phyloP scores from a whole-genome alignment of 2,329 filamentous ascomycete species.

The Talaromyces atroroseus region DNA sequence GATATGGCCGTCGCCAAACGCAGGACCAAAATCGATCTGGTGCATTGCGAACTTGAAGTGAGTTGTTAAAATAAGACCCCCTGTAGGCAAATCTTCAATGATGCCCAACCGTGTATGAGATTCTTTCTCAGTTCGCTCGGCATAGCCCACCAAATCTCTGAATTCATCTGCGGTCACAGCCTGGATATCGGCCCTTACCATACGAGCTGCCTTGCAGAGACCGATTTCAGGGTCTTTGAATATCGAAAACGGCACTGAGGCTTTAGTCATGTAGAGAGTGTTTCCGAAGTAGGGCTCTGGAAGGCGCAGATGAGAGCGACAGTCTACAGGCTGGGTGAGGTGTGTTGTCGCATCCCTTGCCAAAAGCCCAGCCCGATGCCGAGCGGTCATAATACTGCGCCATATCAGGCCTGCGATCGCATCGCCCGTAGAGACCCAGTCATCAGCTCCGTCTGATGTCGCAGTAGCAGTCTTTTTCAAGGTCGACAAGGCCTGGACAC shows the following conservation, averaged over 20 bases:
- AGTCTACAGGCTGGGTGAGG: neutral
- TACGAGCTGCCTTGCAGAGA: neutral
- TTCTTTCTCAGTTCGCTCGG: neutral
- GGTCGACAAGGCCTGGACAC: neutral
- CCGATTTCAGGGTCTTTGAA: neutral
- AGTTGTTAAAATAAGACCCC: neutral
- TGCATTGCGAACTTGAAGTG: neutral
- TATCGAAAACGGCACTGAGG: neutral
- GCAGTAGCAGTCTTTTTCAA: neutral
- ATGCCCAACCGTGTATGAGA: neutral
- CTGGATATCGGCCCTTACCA: neutral
- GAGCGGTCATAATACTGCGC: neutral
- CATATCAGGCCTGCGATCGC: neutral
- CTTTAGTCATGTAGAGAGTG: neutral
- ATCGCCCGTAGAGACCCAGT: neutral
- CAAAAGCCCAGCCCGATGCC: neutral
- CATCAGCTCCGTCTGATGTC: neutral
- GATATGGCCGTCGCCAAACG: neutral
- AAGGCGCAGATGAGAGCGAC: neutral
- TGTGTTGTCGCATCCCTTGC: neutral
- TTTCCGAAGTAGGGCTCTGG: neutral
- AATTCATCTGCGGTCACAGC: neutral
- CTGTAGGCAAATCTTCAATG: neutral
- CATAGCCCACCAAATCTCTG: neutral
- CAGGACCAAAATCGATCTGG: neutral